Percentiles rank a stretch among this genome's conserved stretches.
Conservation (phyloP, 805 yeast genomes). For the Blastobotrys peoriensis region DNA sequence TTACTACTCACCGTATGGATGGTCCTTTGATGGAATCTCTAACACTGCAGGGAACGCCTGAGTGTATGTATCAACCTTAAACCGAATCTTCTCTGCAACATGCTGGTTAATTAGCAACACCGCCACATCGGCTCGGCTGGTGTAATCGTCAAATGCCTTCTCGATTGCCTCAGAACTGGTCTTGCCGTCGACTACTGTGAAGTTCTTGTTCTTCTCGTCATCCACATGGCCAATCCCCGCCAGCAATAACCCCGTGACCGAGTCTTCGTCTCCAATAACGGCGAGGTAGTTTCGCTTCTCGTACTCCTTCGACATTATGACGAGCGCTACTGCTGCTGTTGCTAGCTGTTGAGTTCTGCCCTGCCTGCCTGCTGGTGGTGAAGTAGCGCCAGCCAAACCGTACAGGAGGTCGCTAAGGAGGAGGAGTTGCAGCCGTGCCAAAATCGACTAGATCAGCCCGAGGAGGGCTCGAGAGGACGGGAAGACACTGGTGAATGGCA, state of each 20-base stretch:
- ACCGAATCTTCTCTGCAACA: conserved; percentile 79
- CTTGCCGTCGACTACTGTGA: conserved; percentile 73
- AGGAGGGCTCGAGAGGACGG: too few species aligned
- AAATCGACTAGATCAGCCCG: too few species aligned
- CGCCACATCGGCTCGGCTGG: conserved; percentile 84
- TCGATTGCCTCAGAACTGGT: conserved; percentile 73
- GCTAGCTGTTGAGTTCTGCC: too few species aligned
- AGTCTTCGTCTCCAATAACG: conserved; percentile 95
- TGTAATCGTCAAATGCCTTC: conserved; percentile 67
- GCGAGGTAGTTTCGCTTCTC: conserved; percentile 79
- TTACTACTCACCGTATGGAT: conserved; percentile 59
- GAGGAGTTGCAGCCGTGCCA: neutral
- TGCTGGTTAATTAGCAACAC: conserved; percentile 90
- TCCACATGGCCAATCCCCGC: conserved; percentile 93
- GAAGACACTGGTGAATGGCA: too few species aligned
- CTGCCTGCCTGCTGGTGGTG: neutral
- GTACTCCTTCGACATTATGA: conserved; percentile 24
- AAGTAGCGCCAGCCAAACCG: neutral
- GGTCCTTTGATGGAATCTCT: conserved; percentile 97
- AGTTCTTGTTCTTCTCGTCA: conserved; percentile 59
- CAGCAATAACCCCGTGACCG: conserved; percentile 89
- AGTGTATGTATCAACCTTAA: conserved; percentile 72
- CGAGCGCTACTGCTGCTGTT: too few species aligned
- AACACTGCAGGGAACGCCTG: conserved; percentile 93
- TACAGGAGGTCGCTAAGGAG: neutral